A percentile compares a stretch with the other conserved stretches of the same genome.
These are phyloP conservation scores for Bacidia gigantensis DNA, from an alignment of 495 filamentous ascomycete species.

Conservation along the genomic window DNA sequence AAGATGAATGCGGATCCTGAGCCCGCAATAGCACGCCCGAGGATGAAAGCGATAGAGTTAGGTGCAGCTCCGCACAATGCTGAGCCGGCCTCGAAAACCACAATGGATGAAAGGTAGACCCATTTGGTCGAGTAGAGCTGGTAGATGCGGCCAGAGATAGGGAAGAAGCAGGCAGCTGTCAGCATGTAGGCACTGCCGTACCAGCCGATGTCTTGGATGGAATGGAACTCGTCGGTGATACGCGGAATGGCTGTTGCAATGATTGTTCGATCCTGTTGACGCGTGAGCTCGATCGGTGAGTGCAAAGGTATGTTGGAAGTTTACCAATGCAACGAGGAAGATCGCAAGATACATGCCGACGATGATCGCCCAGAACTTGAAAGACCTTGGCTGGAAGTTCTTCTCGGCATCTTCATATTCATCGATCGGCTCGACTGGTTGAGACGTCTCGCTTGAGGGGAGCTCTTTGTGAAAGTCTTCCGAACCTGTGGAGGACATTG, in stretches of 20 bases:
- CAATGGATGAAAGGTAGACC: conserved; percentile 27
- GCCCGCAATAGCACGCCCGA: conserved; percentile 49
- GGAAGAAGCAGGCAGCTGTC: conserved; percentile 32
- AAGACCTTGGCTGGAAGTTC: conserved; percentile 26
- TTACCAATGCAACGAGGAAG: conserved; percentile 28
- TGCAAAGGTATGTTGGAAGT: no score
- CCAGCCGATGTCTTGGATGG: conserved; percentile 37
- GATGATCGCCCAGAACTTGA: conserved; percentile 26
- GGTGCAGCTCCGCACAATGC: conserved; percentile 49
- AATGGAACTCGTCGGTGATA: conserved; percentile 34
- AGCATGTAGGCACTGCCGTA: conserved; percentile 40
- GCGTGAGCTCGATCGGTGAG: no score
- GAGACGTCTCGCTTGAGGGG: neutral
- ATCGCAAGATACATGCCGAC: conserved; percentile 25
- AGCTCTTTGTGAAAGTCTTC: neutral
- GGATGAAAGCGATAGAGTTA: conserved; percentile 42
- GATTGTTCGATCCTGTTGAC: no score
- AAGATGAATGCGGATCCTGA: conserved; percentile 21
- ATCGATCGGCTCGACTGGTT: conserved; percentile 8
- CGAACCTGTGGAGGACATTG: conserved; percentile 12
- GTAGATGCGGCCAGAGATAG: conserved; percentile 36
- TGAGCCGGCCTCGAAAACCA: conserved; percentile 40
- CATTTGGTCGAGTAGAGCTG: conserved; percentile 30
- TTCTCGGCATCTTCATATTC: conserved; percentile 29
- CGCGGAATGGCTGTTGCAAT: conserved; percentile 31